Percentiles rank a stretch among this genome's conserved stretches.
phyloP scores from a whole-genome alignment of 768 basidiomycete species.

The Lactarius trivialis region DNA sequence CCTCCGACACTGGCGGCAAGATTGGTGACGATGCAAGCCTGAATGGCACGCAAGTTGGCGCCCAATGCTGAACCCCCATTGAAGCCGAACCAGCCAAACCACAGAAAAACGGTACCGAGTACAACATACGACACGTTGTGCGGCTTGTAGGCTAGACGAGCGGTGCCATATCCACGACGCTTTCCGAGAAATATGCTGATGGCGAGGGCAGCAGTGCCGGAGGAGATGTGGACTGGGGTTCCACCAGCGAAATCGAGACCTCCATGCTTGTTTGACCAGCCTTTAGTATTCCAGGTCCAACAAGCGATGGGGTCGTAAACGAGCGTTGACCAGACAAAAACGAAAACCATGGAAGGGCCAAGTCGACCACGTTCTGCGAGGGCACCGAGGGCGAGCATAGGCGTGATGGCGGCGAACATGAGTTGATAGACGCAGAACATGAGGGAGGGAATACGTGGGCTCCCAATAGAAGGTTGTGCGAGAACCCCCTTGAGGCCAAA shows the following conservation, averaged over 20 bases:
- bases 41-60: slow-evolving; percentile 80
- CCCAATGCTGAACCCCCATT: slow-evolving; percentile 89
- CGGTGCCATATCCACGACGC: slow-evolving; percentile 86
- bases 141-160: slow-evolving; percentile 86
- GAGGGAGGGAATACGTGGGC: slow-evolving; percentile 60
- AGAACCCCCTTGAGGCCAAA: slow-evolving; percentile 80
- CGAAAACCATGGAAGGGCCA: slow-evolving; percentile 81
- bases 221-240: slow-evolving; percentile 94
- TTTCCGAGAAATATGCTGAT: slow-evolving; percentile 89
- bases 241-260: slow-evolving; percentile 93
- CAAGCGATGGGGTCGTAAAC: slow-evolving; percentile 94
- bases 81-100: slow-evolving; percentile 96
- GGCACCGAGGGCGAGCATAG: slow-evolving; percentile 86
- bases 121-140: slow-evolving; percentile 91
- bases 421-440: slow-evolving; percentile 81
- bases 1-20: slow-evolving; percentile 86
- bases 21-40: slow-evolving; percentile 92
- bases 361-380: slow-evolving; percentile 85
- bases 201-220: slow-evolving; percentile 85
- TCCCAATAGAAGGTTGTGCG: slow-evolving; percentile 67
- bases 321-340: slow-evolving; percentile 82
- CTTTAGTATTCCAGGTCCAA: slow-evolving; percentile 90
- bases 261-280: slow-evolving; percentile 71
- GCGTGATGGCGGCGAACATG: slow-evolving; percentile 90
- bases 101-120: slow-evolving; percentile 88